Percentiles rank a stretch among this genome's conserved stretches.
Conservation (phyloP, 2,329 filamentous ascomycete genomes). For the Epichloe baconii region DNA sequence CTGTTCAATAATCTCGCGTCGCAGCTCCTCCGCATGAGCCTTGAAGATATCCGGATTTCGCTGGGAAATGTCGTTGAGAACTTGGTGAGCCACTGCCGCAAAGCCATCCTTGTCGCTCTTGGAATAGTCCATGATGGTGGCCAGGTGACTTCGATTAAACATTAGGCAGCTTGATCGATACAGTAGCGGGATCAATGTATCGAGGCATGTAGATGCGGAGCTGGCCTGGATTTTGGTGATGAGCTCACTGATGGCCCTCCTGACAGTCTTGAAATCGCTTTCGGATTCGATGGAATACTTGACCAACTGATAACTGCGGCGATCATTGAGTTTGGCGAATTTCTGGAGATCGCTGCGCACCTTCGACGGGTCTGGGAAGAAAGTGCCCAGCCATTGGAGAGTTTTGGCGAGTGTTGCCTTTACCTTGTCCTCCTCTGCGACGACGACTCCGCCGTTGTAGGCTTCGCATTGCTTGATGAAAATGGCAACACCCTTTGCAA, state of each 20-base stretch:
- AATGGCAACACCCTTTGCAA: constrained; percentile 59
- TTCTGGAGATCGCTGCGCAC: constrained; percentile 70
- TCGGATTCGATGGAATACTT: constrained; percentile 74
- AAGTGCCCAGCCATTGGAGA: constrained; percentile 58
- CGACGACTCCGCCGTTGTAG: constrained; percentile 77
- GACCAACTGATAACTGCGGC: constrained; percentile 78
- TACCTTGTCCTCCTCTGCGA: constrained; percentile 54
- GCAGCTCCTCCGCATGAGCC: constrained; percentile 81
- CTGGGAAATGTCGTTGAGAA: constrained; percentile 84
- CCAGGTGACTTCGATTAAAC: constrained; percentile 89
- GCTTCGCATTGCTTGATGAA: constrained; percentile 77
- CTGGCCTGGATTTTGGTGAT: constrained; percentile 65
- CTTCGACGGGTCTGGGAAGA: constrained; percentile 62
- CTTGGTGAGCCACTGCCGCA: constrained; percentile 68
- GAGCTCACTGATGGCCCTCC: constrained; percentile 81
- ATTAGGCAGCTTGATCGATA: constrained; percentile 75
- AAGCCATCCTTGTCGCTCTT: constrained; percentile 71
- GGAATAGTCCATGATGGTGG: constrained; percentile 77
- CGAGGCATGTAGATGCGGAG: constrained; percentile 51
- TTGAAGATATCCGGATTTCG: constrained; percentile 84
- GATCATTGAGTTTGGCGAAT: constrained; percentile 83
- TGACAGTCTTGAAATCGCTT: constrained; percentile 84
- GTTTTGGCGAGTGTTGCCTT: constrained; percentile 60
- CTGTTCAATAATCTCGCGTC: constrained; percentile 70
- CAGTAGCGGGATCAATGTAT: constrained; percentile 69